Conservation (phyloP, 768 basidiomycete species). For the Lactarius vividus region DNA sequence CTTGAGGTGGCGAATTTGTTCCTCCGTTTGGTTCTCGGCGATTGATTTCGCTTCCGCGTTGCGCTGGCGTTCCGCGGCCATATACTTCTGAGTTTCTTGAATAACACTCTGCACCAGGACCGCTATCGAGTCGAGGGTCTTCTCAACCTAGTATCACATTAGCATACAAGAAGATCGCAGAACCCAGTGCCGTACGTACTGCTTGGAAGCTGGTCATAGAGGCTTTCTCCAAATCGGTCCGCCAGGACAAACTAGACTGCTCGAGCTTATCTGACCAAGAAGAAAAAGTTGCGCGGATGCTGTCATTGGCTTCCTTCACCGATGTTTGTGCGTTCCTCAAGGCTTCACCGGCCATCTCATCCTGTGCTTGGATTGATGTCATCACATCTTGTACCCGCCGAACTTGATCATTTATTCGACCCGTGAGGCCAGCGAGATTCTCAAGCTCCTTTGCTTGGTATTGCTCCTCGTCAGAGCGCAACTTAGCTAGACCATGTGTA, state of each 20-base stretch:
- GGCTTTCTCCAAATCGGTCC: constrained; percentile 44
- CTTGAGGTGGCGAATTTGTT: constrained; percentile 59
- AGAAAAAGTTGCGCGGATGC: constrained; percentile 49
- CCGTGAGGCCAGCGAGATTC: constrained; percentile 47
- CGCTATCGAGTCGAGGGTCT: constrained; percentile 55
- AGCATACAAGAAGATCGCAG: not conserved
- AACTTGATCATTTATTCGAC: constrained; percentile 57
- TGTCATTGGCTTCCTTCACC: constrained; percentile 52
- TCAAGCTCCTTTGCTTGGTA: constrained; percentile 58
- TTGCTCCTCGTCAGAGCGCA: constrained; percentile 55
- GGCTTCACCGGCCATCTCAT: constrained; percentile 52
- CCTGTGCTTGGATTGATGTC: constrained; percentile 52
- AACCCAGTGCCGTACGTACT: constrained; percentile 33
- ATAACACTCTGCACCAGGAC: constrained; percentile 60
- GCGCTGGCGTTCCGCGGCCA: constrained; percentile 52
- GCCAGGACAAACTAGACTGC: constrained; percentile 47
- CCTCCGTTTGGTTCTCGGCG: constrained; percentile 44
- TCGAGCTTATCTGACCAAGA: constrained; percentile 57
- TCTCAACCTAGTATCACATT: constrained; percentile 43
- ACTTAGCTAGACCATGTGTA: constrained; percentile 48
- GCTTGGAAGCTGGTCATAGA: constrained; percentile 46
- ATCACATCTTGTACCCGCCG: constrained; percentile 52
- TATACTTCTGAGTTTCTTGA: constrained; percentile 54
- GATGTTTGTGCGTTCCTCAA: constrained; percentile 46
- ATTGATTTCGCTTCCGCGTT: constrained; percentile 49